Conservation (phyloP, 371 early-diverging fungal genomes). For the Cokeromyces recurvatus region DNA sequence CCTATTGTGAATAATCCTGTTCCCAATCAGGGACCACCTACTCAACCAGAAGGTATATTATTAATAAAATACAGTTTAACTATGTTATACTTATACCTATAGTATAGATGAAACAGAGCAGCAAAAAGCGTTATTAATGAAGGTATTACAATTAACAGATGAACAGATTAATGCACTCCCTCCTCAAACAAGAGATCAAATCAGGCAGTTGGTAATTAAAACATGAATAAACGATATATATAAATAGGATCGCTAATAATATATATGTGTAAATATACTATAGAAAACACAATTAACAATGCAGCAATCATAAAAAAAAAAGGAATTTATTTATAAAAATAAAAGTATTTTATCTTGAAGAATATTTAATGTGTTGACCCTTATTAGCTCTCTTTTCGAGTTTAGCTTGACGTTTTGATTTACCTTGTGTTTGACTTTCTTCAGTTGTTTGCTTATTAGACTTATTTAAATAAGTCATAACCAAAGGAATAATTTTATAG, state of each 20-base stretch:
- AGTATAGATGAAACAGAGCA: constrained; percentile 34
- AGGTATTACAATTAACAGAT: constrained; percentile 49
- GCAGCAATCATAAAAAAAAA: constrained; percentile 11
- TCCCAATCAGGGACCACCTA: no score
- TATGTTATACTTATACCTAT: no score
- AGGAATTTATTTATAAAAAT: no score
- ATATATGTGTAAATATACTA: not conserved
- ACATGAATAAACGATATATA: not conserved
- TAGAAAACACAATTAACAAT: constrained; percentile 32
- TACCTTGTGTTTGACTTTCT: constrained; percentile 15
- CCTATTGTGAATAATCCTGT: constrained; percentile 11
- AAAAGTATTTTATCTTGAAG: constrained; percentile 17
- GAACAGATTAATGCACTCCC: constrained; percentile 51
- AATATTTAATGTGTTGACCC: constrained; percentile 45
- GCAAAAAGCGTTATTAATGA: constrained; percentile 48
- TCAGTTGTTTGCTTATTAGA: constrained; percentile 13
- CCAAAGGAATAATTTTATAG: constrained; percentile 54
- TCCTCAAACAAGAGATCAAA: constrained; percentile 48
- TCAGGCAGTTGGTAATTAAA: constrained; percentile 47
- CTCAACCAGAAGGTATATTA: no score
- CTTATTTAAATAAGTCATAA: constrained; percentile 45
- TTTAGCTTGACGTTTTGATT: constrained; percentile 61
- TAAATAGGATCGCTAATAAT: no score
- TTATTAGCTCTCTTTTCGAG: constrained; percentile 57
- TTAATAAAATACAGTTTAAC: no score